These are phyloP conservation scores for Vigna trinervia DNA, from an alignment of 306 rosid genomes.

Conservation along the genomic window DNA sequence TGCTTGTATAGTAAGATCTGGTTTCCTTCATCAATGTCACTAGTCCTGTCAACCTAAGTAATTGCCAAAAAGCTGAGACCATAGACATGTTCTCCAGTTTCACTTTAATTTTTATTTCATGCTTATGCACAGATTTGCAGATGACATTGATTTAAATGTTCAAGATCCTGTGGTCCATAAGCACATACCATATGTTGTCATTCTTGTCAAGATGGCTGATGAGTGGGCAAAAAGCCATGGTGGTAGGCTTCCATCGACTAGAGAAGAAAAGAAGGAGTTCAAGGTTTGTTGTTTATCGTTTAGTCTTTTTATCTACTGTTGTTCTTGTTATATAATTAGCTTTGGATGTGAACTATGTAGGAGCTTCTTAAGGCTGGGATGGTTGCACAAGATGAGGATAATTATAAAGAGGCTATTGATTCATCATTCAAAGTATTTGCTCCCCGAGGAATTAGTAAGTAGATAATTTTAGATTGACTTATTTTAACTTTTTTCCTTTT, in stretches of 20 bases:
- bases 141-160: conserved; percentile 73
- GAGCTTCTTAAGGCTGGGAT: conserved; percentile 80
- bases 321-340: conserved; percentile 39
- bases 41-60: conserved; percentile 15
- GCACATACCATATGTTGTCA: conserved; percentile 87
- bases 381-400: conserved; percentile 87
- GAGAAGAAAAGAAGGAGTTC: conserved; percentile 91
- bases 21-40: conserved; percentile 33
- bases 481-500: conserved; percentile 15
- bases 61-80: conserved; percentile 32
- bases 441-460: conserved; percentile 90
- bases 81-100: conserved; percentile 6
- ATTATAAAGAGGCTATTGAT: conserved; percentile 93
- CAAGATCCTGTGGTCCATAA: conserved; percentile 82
- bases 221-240: conserved; percentile 88
- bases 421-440: conserved; percentile 95
- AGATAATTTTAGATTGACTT: not conserved
- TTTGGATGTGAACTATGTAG: conserved; percentile 55
- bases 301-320: conserved; percentile 28
- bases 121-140: conserved; percentile 68
- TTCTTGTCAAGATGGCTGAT: conserved; percentile 90
- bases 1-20: conserved; percentile 2
- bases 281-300: conserved; percentile 67
- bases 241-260: conserved; percentile 81
- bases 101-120: conserved; percentile 45